Percentiles rank a stretch among this genome's conserved stretches.
These are phyloP conservation scores for Grigorovia yakushimaensis DNA, from an alignment of 805 yeast species.

Conservation along the genomic window DNA sequence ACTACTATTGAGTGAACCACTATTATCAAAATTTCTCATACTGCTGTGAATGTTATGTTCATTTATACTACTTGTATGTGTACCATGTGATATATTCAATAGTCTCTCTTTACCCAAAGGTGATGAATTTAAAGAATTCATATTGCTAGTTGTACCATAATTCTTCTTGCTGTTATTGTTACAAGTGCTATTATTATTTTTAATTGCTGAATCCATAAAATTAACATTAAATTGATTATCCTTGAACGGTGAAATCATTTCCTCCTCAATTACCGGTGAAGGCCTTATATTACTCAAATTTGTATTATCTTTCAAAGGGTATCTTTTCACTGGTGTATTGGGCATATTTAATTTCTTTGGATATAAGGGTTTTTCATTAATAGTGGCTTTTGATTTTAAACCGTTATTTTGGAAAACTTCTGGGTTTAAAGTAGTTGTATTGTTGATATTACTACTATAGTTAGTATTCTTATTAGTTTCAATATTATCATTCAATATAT, in stretches of 20 bases:
- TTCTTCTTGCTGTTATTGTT: not conserved
- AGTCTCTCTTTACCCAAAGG: slow-evolving; percentile 5
- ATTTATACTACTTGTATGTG: not conserved
- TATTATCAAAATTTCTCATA: not conserved
- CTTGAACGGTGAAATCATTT: slow-evolving; percentile 5
- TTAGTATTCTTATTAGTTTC: too few species aligned
- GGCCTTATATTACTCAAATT: slow-evolving; percentile 1
- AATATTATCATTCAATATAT: slow-evolving; percentile 10
- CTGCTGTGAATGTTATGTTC: not conserved
- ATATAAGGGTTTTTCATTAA: slow-evolving; percentile 7
- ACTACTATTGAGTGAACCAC: not conserved
- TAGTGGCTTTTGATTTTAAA: slow-evolving; percentile 21
- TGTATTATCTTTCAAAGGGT: slow-evolving; percentile 17
- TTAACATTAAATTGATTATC: not conserved
- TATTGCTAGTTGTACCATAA: not conserved
- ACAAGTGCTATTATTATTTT: not conserved
- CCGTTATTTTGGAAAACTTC: slow-evolving; percentile 8
- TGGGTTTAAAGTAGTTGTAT: not conserved
- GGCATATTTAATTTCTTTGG: slow-evolving; percentile 22
- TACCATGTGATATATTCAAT: not conserved
- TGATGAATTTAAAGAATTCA: slow-evolving; percentile 7
- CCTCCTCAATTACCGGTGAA: slow-evolving; percentile 9
- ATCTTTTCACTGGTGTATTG: slow-evolving; percentile 26
- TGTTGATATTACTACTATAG: not conserved
- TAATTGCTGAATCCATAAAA: not conserved